Conservation (phyloP, 352 stramenopile genomes). For the Phytophthora boehmeriae region DNA sequence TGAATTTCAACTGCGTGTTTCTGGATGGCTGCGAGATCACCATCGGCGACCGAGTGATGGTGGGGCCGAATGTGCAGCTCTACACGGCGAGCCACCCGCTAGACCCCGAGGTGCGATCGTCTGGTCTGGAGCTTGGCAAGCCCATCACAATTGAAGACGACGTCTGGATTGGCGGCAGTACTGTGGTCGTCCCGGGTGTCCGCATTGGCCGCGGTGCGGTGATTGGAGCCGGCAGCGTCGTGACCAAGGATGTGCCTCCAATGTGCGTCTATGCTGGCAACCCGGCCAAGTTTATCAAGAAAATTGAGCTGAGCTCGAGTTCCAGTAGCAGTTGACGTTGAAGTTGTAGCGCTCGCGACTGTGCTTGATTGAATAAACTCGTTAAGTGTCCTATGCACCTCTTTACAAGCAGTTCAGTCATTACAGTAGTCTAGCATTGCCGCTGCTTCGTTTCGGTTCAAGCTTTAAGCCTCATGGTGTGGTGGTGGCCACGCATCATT, state of each 20-base stretch:
- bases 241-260: slow-evolving; percentile 75
- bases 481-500: no score
- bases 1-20: slow-evolving; percentile 88
- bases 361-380: not conserved
- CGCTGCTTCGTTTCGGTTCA: no score
- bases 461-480: no score
- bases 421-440: no score
- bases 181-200: slow-evolving; percentile 64
- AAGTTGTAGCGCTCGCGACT: not conserved
- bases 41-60: slow-evolving; percentile 72
- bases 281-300: slow-evolving; percentile 77
- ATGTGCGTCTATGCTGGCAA: slow-evolving; percentile 71
- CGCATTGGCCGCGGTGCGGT: slow-evolving; percentile 62
- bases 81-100: slow-evolving; percentile 81
- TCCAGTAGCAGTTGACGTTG: not conserved
- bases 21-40: slow-evolving; percentile 77
- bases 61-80: slow-evolving; percentile 75
- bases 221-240: slow-evolving; percentile 79
- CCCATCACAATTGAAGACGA: slow-evolving; percentile 81
- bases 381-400: no score
- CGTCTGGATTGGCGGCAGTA: slow-evolving; percentile 82
- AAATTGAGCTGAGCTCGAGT: slow-evolving; percentile 35
- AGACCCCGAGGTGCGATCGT: slow-evolving; percentile 41
- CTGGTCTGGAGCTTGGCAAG: slow-evolving; percentile 53
- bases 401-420: no score